phyloP scores from a whole-genome alignment of 2,329 filamentous ascomycete species.

The Fusarium buharicum region DNA sequence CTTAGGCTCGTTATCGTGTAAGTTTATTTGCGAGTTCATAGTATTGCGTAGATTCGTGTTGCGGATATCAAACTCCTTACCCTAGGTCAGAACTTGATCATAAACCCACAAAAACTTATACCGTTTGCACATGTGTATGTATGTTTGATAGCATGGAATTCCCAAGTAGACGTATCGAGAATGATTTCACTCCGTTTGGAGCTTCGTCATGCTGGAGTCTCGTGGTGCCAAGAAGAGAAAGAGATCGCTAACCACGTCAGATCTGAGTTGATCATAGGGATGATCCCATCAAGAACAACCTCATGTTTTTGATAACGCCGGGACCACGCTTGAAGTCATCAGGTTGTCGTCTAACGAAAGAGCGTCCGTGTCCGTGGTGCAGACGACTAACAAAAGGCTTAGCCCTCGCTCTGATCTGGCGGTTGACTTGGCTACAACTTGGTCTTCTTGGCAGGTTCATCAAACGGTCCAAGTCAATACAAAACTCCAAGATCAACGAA shows the following conservation, averaged over 20 bases:
- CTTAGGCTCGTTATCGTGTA: not conserved
- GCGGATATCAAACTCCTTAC: constrained; percentile 5
- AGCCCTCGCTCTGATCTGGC: constrained; percentile 11
- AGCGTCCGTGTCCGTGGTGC: constrained; percentile 29
- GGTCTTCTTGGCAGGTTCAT: constrained; percentile 17
- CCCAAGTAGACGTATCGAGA: too few species aligned
- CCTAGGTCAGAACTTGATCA: too few species aligned
- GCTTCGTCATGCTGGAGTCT: constrained; percentile 20
- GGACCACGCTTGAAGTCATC: constrained; percentile 16
- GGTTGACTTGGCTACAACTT: constrained; percentile 14
- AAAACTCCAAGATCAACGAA: not conserved
- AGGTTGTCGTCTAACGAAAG: constrained; percentile 1
- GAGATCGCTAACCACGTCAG: constrained; percentile 8
- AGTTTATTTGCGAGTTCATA: too few species aligned
- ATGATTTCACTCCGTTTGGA: not conserved
- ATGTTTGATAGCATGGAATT: too few species aligned
- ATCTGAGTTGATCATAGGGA: constrained; percentile 15
- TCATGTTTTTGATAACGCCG: not conserved
- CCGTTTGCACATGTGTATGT: too few species aligned
- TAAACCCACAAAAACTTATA: constrained; percentile 7
- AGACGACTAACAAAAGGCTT: constrained; percentile 17
- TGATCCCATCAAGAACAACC: constrained; percentile 9
- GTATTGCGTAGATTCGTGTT: not conserved
- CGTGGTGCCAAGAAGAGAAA: constrained; percentile 18
- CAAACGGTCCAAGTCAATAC: constrained; percentile 1